Conservation (phyloP, 441 rosid species). For the Kokia cookei region DNA sequence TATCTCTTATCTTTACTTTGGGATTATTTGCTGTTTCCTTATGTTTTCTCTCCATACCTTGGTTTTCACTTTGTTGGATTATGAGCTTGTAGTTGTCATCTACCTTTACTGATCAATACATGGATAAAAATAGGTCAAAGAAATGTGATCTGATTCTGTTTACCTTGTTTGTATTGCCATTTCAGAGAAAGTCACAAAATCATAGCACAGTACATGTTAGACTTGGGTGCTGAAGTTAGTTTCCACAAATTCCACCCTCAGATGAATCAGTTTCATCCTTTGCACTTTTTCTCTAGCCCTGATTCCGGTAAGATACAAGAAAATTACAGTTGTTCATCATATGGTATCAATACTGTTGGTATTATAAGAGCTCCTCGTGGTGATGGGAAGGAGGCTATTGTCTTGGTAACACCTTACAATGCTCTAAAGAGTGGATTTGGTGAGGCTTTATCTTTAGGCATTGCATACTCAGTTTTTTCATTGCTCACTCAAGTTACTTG, state of each 20-base stretch:
- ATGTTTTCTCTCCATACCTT: neutral
- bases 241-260: constrained; percentile 70
- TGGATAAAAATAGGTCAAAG: neutral
- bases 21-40: neutral
- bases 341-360: constrained; percentile 64
- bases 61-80: neutral
- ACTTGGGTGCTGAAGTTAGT: constrained; percentile 80
- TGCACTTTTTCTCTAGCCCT: constrained; percentile 76
- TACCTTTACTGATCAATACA: neutral
- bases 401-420: constrained; percentile 81
- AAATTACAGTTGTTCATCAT: constrained; percentile 49
- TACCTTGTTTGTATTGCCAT: neutral
- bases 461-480: constrained; percentile 67
- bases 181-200: constrained; percentile 59
- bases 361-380: constrained; percentile 89
- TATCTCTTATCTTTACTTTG: neutral
- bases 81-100: neutral
- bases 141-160: neutral
- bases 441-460: constrained; percentile 61
- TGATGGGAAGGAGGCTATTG: constrained; percentile 93
- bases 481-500: constrained; percentile 79
- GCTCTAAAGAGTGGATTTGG: constrained; percentile 35
- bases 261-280: constrained; percentile 54
- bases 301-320: constrained; percentile 33
- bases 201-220: constrained; percentile 52